Percentiles rank a stretch among this genome's conserved stretches.
Conservation (phyloP, 202 grass and related monocot species). For the Saccharum hybrid region DNA sequence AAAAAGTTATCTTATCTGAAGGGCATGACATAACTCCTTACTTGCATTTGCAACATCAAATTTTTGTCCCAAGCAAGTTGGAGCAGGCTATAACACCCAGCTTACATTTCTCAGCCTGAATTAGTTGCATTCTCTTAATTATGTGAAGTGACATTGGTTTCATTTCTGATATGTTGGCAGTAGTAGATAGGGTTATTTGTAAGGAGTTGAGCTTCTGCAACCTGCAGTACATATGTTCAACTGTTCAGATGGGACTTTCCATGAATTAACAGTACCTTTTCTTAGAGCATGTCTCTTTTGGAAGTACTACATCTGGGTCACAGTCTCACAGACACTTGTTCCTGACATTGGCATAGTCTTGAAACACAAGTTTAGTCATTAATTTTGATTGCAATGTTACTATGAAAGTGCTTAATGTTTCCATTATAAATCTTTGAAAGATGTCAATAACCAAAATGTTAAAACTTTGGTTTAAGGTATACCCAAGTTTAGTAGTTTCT, state of each 20-base stretch:
- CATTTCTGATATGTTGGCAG: background rate
- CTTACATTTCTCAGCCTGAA: background rate
- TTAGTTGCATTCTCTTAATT: background rate
- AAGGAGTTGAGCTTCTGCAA: background rate
- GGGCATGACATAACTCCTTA: background rate
- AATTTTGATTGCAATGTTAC: background rate
- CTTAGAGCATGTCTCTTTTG: background rate
- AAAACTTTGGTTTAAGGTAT: background rate
- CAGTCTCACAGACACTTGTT: background rate
- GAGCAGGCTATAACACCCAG: background rate
- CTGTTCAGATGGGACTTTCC: background rate
- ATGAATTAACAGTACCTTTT: background rate
- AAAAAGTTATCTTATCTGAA: background rate
- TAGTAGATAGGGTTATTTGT: background rate
- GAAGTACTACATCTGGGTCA: background rate
- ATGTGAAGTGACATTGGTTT: background rate
- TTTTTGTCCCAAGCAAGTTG: background rate
- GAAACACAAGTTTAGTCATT: background rate
- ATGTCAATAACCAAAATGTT: background rate
- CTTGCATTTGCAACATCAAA: background rate
- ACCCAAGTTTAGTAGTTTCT: background rate
- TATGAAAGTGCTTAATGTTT: background rate
- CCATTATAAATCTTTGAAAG: background rate
- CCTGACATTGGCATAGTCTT: background rate
- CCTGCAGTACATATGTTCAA: background rate